Percentiles rank a stretch among this genome's conserved stretches.
phyloP scores from a whole-genome alignment of 2,329 filamentous ascomycete species.

The Phoma sp. region DNA sequence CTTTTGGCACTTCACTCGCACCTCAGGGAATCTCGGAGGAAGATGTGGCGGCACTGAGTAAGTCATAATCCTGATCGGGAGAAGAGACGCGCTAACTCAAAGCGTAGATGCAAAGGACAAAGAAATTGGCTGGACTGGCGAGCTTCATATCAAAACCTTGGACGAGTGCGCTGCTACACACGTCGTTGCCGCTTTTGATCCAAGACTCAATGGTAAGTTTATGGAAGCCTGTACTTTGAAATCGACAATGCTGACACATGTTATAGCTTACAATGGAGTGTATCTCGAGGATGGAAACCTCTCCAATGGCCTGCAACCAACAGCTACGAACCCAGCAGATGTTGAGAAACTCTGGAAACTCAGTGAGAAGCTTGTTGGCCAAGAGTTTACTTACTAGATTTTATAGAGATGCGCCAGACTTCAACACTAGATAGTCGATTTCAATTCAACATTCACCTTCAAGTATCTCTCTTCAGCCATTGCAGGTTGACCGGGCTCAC shows the following conservation, averaged over 20 bases:
- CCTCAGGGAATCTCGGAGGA: conserved; percentile 24
- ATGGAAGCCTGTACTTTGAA: too few relatives aligned
- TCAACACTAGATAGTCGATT: neutral
- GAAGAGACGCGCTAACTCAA: neutral
- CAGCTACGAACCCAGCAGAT: conserved; percentile 30
- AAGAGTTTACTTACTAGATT: conserved; percentile 35
- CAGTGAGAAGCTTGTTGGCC: conserved; percentile 42
- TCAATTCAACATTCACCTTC: neutral
- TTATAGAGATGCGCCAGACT: neutral
- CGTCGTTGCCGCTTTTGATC: conserved; percentile 42
- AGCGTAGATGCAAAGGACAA: conserved; percentile 24
- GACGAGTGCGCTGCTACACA: conserved; percentile 43
- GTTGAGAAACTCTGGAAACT: conserved; percentile 43
- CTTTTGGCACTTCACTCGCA: conserved; percentile 33
- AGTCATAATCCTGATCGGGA: neutral
- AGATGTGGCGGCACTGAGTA: conserved; percentile 30
- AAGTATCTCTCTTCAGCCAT: conserved; percentile 50
- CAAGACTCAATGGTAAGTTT: conserved; percentile 25
- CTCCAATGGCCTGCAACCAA: conserved; percentile 23
- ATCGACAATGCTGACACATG: neutral
- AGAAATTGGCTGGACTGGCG: conserved; percentile 29
- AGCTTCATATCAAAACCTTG: conserved; percentile 33
- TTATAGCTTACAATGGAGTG: conserved; percentile 30
- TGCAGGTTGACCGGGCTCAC: conserved; percentile 71
- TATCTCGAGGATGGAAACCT: conserved; percentile 38